These are phyloP conservation scores for Kazachstania kunashirensis DNA, from an alignment of 805 yeast genomes.

Conservation along the genomic window DNA sequence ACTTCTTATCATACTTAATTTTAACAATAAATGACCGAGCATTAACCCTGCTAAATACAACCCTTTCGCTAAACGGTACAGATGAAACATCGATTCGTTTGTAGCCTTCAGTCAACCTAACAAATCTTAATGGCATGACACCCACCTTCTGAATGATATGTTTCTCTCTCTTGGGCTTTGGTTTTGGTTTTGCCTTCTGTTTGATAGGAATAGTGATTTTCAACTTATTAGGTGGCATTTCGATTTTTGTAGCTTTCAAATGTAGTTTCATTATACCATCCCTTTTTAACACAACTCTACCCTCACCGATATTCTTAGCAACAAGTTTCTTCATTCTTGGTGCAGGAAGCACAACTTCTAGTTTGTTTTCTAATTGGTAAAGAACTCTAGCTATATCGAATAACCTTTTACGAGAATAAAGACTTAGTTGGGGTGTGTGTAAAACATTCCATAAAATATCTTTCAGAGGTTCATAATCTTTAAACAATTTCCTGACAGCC, in stretches of 20 bases:
- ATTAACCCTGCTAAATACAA: slow-evolving; percentile 22
- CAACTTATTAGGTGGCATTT: slow-evolving; percentile 7
- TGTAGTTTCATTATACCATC: slow-evolving; percentile 33
- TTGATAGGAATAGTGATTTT: slow-evolving; percentile 8
- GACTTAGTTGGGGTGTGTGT: slow-evolving; percentile 49
- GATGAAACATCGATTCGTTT: slow-evolving; percentile 35
- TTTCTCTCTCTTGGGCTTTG: slow-evolving; percentile 11
- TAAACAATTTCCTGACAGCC: slow-evolving; percentile 20
- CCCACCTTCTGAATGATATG: slow-evolving; percentile 21
- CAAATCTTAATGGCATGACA: slow-evolving; percentile 32
- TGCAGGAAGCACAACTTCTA: slow-evolving; percentile 50
- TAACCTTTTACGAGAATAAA: slow-evolving; percentile 50
- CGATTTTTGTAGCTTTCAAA: slow-evolving; percentile 15
- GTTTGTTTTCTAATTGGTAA: slow-evolving; percentile 49
- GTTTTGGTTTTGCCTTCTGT: slow-evolving; percentile 2
- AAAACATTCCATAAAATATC: slow-evolving; percentile 58
- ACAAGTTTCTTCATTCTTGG: slow-evolving; percentile 64
- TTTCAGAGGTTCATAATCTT: slow-evolving; percentile 45
- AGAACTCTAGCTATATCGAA: slow-evolving; percentile 59
- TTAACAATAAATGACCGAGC: slow-evolving; percentile 23
- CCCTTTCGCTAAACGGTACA: slow-evolving; percentile 31
- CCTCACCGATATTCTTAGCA: slow-evolving; percentile 45
- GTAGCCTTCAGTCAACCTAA: slow-evolving; percentile 31
- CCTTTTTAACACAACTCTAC: slow-evolving; percentile 49
- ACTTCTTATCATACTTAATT: slow-evolving; percentile 9